Percentiles rank a stretch among this genome's conserved stretches.
phyloP scores from a whole-genome alignment of 2,329 filamentous ascomycete species.

The Raffaelea deltoideospora region DNA sequence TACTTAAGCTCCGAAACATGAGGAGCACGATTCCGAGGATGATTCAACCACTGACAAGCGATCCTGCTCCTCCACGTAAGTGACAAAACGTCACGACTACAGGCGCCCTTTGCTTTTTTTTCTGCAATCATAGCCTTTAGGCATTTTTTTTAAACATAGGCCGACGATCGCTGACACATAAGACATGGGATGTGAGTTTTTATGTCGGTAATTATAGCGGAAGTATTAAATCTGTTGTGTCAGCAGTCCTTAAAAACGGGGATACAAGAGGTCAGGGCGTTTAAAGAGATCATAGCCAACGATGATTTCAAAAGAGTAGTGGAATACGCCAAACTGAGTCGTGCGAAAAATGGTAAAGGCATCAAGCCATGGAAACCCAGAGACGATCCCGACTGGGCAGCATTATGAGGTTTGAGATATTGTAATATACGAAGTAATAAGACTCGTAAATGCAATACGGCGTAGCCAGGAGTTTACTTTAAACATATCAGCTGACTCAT shows the following conservation, averaged over 20 bases:
- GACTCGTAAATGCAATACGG: too few species aligned
- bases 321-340: constrained; percentile 36
- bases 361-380: constrained; percentile 44
- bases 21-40: constrained; percentile 34
- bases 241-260: constrained; percentile 30
- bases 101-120: neutral
- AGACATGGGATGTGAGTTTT: too few species aligned
- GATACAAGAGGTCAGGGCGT: constrained; percentile 34
- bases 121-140: constrained; percentile 7
- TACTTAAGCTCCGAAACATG: constrained; percentile 27
- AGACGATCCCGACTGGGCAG: constrained; percentile 45
- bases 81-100: neutral
- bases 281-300: constrained; percentile 29
- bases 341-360: constrained; percentile 35
- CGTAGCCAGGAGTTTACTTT: neutral
- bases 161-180: too few species aligned
- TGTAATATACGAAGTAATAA: too few species aligned
- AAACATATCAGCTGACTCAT: too few species aligned
- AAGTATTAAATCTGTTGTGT: constrained; percentile 31
- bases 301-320: constrained; percentile 34
- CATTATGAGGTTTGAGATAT: too few species aligned
- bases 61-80: constrained; percentile 35
- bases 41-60: constrained; percentile 33
- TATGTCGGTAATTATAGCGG: constrained; percentile 28
- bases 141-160: neutral